Percentiles rank a stretch among this genome's conserved stretches.
phyloP scores from a whole-genome alignment of 1,284 basidiomycete species.

The Cystobasidium sp. region DNA sequence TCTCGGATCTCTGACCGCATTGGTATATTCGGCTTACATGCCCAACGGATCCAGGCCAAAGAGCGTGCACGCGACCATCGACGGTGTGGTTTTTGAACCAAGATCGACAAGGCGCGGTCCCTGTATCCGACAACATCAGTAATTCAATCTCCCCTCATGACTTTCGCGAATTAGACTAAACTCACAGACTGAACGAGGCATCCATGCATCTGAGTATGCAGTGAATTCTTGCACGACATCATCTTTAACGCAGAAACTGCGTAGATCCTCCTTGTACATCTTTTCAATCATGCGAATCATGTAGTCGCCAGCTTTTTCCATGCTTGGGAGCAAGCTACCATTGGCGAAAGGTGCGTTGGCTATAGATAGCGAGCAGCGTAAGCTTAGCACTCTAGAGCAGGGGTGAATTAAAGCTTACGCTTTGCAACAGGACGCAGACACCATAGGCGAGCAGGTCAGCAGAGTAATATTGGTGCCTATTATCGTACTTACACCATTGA shows the following conservation, averaged over 20 bases:
- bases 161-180: slow-evolving; percentile 57
- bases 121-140: background rate
- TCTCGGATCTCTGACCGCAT: background rate
- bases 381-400: slow-evolving; percentile 56
- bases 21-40: background rate
- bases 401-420: too few species aligned
- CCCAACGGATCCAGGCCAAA: slow-evolving; percentile 20
- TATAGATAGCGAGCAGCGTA: slow-evolving; percentile 47
- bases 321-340: slow-evolving; percentile 62
- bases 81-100: slow-evolving; percentile 65
- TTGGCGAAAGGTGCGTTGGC: slow-evolving; percentile 64
- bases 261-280: slow-evolving; percentile 63
- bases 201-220: slow-evolving; percentile 60
- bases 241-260: slow-evolving; percentile 53
- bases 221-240: slow-evolving; percentile 67
- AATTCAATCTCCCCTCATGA: background rate
- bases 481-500: slow-evolving; percentile 18
- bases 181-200: slow-evolving; percentile 30
- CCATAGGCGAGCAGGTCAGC: background rate
- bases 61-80: slow-evolving; percentile 18
- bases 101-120: slow-evolving; percentile 60
- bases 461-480: background rate
- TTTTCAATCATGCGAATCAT: slow-evolving; percentile 61
- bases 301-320: slow-evolving; percentile 61
- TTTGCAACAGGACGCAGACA: too few species aligned